phyloP scores from a whole-genome alignment of 495 filamentous ascomycete genomes.

The Tuber indicum region DNA sequence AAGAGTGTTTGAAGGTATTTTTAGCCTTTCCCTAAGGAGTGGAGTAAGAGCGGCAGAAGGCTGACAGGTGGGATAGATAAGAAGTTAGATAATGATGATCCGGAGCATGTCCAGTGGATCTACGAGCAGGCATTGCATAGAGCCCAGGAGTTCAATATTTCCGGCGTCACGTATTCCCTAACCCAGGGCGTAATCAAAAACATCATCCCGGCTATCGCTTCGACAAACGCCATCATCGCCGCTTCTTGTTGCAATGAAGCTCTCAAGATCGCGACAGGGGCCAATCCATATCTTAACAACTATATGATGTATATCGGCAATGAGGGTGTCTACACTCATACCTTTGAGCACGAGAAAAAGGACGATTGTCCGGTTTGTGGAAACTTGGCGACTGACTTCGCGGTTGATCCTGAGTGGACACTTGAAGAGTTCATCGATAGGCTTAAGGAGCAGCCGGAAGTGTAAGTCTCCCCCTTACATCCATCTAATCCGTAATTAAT shows the following conservation, averaged over 20 bases:
- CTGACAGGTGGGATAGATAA: constrained; percentile 51
- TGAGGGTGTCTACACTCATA: constrained; percentile 92
- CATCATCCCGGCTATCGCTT: constrained; percentile 97
- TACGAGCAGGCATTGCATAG: constrained; percentile 77
- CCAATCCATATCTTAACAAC: constrained; percentile 77
- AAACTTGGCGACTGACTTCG: constrained; percentile 64
- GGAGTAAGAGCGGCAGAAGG: background rate
- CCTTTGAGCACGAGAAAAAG: constrained; percentile 87
- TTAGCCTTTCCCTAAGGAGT: background rate
- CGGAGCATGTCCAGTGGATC: constrained; percentile 95
- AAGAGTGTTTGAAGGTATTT: constrained; percentile 39
- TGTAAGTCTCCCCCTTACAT: constrained; percentile 42
- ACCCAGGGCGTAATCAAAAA: constrained; percentile 99
- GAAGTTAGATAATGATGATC: constrained; percentile 86
- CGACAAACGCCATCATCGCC: constrained; percentile 94
- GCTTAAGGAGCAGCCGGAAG: constrained; percentile 72
- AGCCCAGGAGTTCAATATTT: constrained; percentile 81
- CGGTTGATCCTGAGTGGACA: constrained; percentile 64
- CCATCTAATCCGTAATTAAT: background rate
- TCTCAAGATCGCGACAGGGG: constrained; percentile 79
- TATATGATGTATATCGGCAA: constrained; percentile 99
- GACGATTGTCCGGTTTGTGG: constrained; percentile 93
- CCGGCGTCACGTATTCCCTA: constrained; percentile 89
- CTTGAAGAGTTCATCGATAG: constrained; percentile 80
- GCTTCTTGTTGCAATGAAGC: constrained; percentile 95